These are phyloP conservation scores for Shiraia sp. DNA, from an alignment of 2,329 filamentous ascomycete species.

Conservation along the genomic window DNA sequence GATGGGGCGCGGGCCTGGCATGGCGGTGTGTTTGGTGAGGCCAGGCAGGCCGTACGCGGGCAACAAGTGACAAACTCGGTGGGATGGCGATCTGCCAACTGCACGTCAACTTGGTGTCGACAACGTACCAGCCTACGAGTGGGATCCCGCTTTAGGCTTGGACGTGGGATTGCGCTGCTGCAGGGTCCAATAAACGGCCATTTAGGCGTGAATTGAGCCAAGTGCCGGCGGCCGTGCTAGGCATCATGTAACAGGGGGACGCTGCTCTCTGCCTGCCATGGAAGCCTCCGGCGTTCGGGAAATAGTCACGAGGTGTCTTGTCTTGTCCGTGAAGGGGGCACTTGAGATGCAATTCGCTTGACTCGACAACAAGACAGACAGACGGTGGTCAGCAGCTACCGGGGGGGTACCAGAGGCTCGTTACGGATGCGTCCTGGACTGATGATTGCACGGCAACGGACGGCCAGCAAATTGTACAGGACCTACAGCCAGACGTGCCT, in stretches of 20 bases:
- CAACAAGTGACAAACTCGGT: slow-evolving; percentile 12
- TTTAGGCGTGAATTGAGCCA: slow-evolving; percentile 14
- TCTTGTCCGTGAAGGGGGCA: slow-evolving; percentile 11
- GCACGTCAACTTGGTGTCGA: slow-evolving; percentile 15
- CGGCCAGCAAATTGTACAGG: too few relatives aligned
- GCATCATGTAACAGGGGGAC: slow-evolving; percentile 11
- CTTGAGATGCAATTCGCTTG: slow-evolving; percentile 6
- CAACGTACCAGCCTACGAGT: slow-evolving; percentile 8
- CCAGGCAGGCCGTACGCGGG: not conserved
- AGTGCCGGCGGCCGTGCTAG: slow-evolving; percentile 8
- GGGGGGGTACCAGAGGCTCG: too few relatives aligned
- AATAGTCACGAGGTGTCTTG: slow-evolving; percentile 21
- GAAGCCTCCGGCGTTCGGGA: slow-evolving; percentile 18
- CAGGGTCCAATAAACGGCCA: slow-evolving; percentile 32
- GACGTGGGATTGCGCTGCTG: slow-evolving; percentile 24
- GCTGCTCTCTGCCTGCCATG: slow-evolving; percentile 10
- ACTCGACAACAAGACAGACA: too few relatives aligned
- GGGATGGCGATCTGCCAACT: slow-evolving; percentile 11
- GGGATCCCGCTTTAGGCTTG: slow-evolving; percentile 12
- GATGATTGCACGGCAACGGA: too few relatives aligned
- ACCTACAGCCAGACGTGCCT: too few relatives aligned
- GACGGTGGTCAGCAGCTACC: too few relatives aligned
- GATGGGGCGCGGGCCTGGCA: not conserved
- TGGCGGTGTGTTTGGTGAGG: not conserved
- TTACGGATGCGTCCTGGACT: too few relatives aligned